Evolutionary conservation across 495 filamentous ascomycete genomes (phyloP).

Genomic region (Choiromyces venosus): DNA sequence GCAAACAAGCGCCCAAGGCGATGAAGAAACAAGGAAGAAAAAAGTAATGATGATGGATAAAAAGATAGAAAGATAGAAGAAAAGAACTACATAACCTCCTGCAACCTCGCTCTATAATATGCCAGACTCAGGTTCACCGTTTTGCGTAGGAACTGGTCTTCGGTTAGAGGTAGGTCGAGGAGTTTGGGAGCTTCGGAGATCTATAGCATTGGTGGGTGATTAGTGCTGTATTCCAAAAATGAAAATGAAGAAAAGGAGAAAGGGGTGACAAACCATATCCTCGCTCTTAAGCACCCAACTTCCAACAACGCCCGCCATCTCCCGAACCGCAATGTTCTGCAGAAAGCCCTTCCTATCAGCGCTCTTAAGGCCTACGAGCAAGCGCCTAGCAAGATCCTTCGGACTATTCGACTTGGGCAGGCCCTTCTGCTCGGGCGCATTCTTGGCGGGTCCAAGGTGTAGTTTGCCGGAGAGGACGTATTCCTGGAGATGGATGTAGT

Average conservation of each 20-base stretch:
- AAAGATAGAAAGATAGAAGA: background rate
- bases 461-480: constrained; percentile 39
- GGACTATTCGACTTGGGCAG: constrained; percentile 48
- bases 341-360: constrained; percentile 48
- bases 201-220: constrained; percentile 35
- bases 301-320: constrained; percentile 65
- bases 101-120: constrained; percentile 52
- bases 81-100: constrained; percentile 16
- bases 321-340: constrained; percentile 62
- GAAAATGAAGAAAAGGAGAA: background rate
- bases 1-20: background rate
- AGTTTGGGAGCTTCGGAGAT: constrained; percentile 49
- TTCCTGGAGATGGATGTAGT: constrained; percentile 62
- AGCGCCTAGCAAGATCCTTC: constrained; percentile 56
- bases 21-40: background rate
- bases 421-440: constrained; percentile 36
- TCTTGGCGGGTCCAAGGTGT: constrained; percentile 29
- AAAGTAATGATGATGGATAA: too few relatives aligned
- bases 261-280: constrained; percentile 51
- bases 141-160: constrained; percentile 63
- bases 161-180: constrained; percentile 63
- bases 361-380: constrained; percentile 58
- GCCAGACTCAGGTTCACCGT: constrained; percentile 61
- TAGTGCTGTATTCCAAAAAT: constrained; percentile 22
- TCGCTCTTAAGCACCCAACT: constrained; percentile 57